Evolutionary conservation across 306 rosid species (phyloP).

Genomic region (Astragalus membranaceus): DNA sequence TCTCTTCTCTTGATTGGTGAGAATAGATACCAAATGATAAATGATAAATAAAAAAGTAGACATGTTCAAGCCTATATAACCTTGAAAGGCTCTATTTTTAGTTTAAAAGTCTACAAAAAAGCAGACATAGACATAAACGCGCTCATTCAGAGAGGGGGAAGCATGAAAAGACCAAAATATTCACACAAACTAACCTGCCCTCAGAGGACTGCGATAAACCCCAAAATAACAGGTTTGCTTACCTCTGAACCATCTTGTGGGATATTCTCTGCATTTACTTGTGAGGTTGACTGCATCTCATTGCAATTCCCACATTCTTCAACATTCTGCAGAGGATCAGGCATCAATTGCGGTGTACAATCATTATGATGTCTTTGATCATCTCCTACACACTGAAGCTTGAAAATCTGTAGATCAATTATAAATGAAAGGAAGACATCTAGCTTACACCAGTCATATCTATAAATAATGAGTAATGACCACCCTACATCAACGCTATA

Average conservation of each 20-base stretch:
- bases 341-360: slow-evolving; percentile 14
- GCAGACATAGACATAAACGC: not conserved
- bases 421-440: not conserved
- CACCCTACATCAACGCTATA: not conserved
- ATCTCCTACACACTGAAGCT: slow-evolving; percentile 30
- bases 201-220: not conserved
- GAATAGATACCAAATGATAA: not conserved
- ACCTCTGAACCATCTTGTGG: slow-evolving; percentile 37
- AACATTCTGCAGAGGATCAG: slow-evolving; percentile 30
- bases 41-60: not conserved
- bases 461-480: not conserved
- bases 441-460: not conserved
- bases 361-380: slow-evolving; percentile 21
- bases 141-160: not conserved
- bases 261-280: slow-evolving; percentile 25
- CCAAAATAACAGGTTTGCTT: not conserved
- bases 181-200: not conserved
- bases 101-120: not conserved
- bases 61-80: not conserved
- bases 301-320: slow-evolving; percentile 17
- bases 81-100: not conserved
- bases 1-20: slow-evolving; percentile 14
- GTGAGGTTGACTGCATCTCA: slow-evolving; percentile 25
- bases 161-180: not conserved
- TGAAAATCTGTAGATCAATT: slow-evolving; percentile 6